Percentiles rank a stretch among this genome's conserved stretches.
These are phyloP conservation scores for Aspergillus bertholletiae DNA, from an alignment of 495 filamentous ascomycete genomes.

Conservation along the genomic window DNA sequence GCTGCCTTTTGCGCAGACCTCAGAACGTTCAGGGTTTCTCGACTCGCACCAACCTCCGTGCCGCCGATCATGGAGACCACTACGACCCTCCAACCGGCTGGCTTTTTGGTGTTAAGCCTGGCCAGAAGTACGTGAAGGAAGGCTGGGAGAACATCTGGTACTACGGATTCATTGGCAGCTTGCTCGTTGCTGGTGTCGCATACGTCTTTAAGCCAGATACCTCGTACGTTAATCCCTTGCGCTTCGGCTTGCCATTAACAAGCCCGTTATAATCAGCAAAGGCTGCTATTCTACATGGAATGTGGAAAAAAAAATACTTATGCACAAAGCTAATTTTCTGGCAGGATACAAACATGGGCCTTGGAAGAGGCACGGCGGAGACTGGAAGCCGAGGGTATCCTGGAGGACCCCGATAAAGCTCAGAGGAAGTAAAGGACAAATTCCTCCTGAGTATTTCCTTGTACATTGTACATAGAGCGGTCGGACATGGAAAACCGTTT, in stretches of 20 bases:
- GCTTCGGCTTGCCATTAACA: neutral
- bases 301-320: neutral
- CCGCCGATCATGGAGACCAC: constrained; percentile 63
- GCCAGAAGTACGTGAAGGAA: constrained; percentile 92
- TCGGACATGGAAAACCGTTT: constrained; percentile 32
- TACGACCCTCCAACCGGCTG: constrained; percentile 91
- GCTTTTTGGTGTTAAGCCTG: constrained; percentile 87
- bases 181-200: constrained; percentile 69
- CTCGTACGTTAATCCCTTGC: constrained; percentile 63
- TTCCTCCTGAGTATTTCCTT: constrained; percentile 24
- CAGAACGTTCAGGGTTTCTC: constrained; percentile 42
- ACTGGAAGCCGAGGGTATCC: constrained; percentile 91
- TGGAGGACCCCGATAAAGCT: constrained; percentile 65
- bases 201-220: constrained; percentile 99
- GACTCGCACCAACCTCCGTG: constrained; percentile 38
- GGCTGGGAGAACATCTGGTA: constrained; percentile 90
- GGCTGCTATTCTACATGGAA: neutral
- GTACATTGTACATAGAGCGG: constrained; percentile 50
- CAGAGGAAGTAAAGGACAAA: constrained; percentile 33
- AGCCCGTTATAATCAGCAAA: neutral
- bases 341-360: constrained; percentile 98
- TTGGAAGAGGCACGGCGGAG: constrained; percentile 91
- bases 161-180: constrained; percentile 85
- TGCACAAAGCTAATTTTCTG: constrained; percentile 20
- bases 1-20: constrained; percentile 35